Evolutionary conservation across 2,329 filamentous ascomycete species (phyloP), one percentile per base, ranked within the genome.

Genomic region (Aspergillus sp.): DNA sequence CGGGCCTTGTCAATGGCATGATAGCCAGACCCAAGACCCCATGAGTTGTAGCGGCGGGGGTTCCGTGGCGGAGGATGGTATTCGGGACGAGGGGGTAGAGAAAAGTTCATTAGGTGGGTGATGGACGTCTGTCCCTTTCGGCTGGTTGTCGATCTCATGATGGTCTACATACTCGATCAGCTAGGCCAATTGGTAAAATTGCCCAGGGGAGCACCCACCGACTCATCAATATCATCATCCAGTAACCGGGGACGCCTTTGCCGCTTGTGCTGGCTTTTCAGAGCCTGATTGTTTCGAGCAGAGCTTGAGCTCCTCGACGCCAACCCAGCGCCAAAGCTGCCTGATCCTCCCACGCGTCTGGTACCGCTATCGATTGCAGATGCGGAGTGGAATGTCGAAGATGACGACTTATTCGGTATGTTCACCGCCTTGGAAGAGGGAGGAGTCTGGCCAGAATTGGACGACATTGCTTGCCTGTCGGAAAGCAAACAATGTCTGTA

Each of bases 71-170:
- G 66, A 82, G 82, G 67, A 47, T 78, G 72, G 58, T 77, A 70
- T 60, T 87, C 85, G 21, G 89, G 88, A 48, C 90, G 86, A 43
- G 90, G 87, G 21, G 93, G 90, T 19, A 91, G 80, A 45, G 90
- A 87, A 75, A 97, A 96, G 79, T 93, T 93, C 82, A 99, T 90
- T 57, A 99, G 79, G 75, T 99, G 95, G 41, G 95, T 98, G 72
- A 99, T 99, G 69, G 91, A 96, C 54, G 92, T 97, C 76, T 97
- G 93, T 54, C 95, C 95, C 68, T 95, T 91, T 58, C 95, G 88
- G 67, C 86, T 86, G 66, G 79, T 86, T 60, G 84, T 81, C 53
- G 84, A 84, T 72, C 78, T 82, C 83, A 87, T 88, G 76, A 81
- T 83, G 76, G 81, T 81, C 84, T 83, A 64, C 35, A 33, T 52